Evolutionary conservation across 148 eudicot species (phyloP), one percentile per base, ranked within the genome.

Genomic region (Hydrangea macrophylla): DNA sequence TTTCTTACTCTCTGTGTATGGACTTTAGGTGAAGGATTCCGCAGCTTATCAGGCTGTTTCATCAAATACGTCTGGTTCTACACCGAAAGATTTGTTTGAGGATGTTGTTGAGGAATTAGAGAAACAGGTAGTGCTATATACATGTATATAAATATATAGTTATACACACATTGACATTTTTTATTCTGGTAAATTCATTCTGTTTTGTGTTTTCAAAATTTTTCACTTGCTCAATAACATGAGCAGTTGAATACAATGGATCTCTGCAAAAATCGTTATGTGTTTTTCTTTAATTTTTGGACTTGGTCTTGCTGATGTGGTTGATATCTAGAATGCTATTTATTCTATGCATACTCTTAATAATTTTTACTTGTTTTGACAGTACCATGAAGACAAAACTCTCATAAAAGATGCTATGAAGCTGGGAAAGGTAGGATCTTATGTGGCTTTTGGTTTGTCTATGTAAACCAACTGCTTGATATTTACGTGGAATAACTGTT

Each of bases 31-130:
- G 65, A 94, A 89, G 71, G 91, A 87, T 33, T 81, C 89, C 65
- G 74, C 77, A 69, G 75, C 84, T 40, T 94, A 94, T 79, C 75
- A 82, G 70, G 97, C 93, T 78, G 91, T 94, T 71, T 93, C 93
- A 44, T 80, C 82, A 42, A 94, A 94, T 55, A 79, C 82, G 42
- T 83, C 91, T 56, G 99, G 99, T 68, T 91, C 99, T 55, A 91
- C 97, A 63, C 96, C 97, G 27, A 94, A 79, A 82, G 99, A 94
- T 64, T 75, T 94, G 80, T 94, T 87, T 68, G 99, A 94, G 76
- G 97, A 91, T 74, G 79, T 77, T 50, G 62, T 71, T 28, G 99
- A 94, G 68, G 99, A 91, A 39, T 75, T 94, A 74, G 92, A 91
- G 68, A 85, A 85, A 68, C 92, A 88, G 96, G 99, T 94, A 72